phyloP scores from a whole-genome alignment of 1,284 basidiomycete species.

The Sanghuangporus baumii region DNA sequence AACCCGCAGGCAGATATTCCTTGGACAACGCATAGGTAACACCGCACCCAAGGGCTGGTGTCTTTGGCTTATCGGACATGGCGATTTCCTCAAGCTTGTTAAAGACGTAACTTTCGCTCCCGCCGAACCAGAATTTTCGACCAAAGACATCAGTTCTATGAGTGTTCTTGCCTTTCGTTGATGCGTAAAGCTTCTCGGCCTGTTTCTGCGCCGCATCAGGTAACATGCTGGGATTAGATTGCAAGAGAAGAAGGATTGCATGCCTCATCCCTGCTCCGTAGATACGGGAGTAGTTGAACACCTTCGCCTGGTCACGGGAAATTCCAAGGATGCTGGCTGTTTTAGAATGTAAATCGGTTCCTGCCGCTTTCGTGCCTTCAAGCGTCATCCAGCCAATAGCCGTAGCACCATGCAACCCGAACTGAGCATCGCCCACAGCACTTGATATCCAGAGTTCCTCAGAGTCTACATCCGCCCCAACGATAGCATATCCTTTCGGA shows the following conservation, averaged over 20 bases:
- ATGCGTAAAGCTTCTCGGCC: slow-evolving; percentile 84
- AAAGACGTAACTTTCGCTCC: slow-evolving; percentile 97
- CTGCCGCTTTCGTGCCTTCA: slow-evolving; percentile 95
- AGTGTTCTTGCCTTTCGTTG: slow-evolving; percentile 90
- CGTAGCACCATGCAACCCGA: slow-evolving; percentile 94
- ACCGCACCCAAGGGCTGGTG: slow-evolving; percentile 92
- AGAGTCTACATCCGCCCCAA: slow-evolving; percentile 97
- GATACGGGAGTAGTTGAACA: slow-evolving; percentile 99
- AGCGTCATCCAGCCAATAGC: slow-evolving; percentile 99
- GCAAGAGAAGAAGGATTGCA: slow-evolving; percentile 84
- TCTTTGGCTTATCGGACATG: slow-evolving; percentile 79
- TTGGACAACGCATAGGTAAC: slow-evolving; percentile 91
- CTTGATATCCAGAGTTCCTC: slow-evolving; percentile 99
- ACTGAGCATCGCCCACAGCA: slow-evolving; percentile 98
- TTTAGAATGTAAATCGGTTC: slow-evolving; percentile 96
- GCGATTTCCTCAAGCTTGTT: slow-evolving; percentile 98
- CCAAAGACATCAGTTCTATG: slow-evolving; percentile 64
- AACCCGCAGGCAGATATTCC: slow-evolving; percentile 74
- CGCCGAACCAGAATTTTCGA: slow-evolving; percentile 94
- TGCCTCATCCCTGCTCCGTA: slow-evolving; percentile 98
- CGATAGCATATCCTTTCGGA: slow-evolving; percentile 89
- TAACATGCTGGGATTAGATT: slow-evolving; percentile 79
- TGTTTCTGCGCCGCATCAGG: slow-evolving; percentile 76
- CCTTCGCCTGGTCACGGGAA: slow-evolving; percentile 93
- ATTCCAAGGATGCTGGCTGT: slow-evolving; percentile 93